These are phyloP conservation scores for Fusarium phyllophilum DNA, from an alignment of 2,329 filamentous ascomycete species.

Conservation along the genomic window DNA sequence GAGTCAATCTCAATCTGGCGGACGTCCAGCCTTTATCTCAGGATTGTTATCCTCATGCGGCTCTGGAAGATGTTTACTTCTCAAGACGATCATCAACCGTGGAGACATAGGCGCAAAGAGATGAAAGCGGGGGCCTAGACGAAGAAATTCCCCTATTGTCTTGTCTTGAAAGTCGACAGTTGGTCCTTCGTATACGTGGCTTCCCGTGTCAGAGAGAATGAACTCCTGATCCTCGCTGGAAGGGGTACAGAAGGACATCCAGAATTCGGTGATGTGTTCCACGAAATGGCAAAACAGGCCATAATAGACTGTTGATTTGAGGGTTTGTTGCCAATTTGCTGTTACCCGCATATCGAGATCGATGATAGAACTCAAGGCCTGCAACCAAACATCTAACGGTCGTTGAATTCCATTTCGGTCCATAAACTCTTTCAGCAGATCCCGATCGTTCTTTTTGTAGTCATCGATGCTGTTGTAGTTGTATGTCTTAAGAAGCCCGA, in stretches of 20 bases:
- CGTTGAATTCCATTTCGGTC: not conserved
- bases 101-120: not conserved
- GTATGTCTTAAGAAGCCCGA: not conserved
- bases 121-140: not conserved
- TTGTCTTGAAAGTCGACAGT: not conserved
- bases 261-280: not conserved
- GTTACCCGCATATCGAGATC: not conserved
- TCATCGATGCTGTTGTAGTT: not conserved
- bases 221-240: not conserved
- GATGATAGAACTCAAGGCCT: not conserved
- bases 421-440: not conserved
- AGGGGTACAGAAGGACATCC: not conserved
- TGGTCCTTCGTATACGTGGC: not conserved
- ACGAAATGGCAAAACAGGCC: not conserved
- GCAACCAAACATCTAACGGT: not conserved
- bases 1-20: not conserved
- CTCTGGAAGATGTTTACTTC: not conserved
- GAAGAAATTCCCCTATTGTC: not conserved
- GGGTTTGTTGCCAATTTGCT: not conserved
- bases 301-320: not conserved
- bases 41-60: not conserved
- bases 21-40: not conserved
- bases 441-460: accelerated
- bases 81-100: not conserved
- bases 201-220: not conserved